phyloP scores from a whole-genome alignment of 2,329 filamentous ascomycete genomes.

The Paecilomyces formosus region DNA sequence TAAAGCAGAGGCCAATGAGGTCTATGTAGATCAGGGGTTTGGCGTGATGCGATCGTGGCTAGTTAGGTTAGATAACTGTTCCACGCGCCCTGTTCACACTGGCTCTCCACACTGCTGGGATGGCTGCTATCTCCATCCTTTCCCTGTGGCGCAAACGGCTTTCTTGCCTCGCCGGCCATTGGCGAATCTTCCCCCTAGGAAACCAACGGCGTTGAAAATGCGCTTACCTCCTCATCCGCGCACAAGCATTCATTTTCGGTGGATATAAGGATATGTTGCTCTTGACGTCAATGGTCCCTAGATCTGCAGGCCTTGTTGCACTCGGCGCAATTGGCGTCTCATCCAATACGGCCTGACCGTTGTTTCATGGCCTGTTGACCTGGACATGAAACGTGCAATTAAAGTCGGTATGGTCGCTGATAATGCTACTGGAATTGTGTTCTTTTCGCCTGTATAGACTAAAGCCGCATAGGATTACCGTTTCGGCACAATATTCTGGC shows the following conservation, averaged over 20 bases:
- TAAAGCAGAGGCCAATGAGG: not conserved
- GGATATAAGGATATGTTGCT: not conserved
- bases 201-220: not conserved
- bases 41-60: not conserved
- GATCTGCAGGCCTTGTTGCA: not conserved
- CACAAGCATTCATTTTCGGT: not conserved
- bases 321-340: not conserved
- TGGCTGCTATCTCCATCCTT: not conserved
- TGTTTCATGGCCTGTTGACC: not conserved
- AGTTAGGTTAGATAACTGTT: not conserved
- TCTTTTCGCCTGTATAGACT: not conserved
- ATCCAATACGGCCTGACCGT: not conserved
- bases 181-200: not conserved
- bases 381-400: not conserved
- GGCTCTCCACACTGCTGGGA: not conserved
- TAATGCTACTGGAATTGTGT: not conserved
- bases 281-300: not conserved
- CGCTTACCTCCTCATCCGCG: not conserved
- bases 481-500: not conserved
- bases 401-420: not conserved
- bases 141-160: not conserved
- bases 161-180: not conserved
- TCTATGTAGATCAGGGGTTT: constrained; percentile 1
- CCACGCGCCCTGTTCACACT: not conserved
- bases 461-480: not conserved